phyloP scores from a whole-genome alignment of 805 yeast genomes.

The Cephaloascus fragrans region DNA sequence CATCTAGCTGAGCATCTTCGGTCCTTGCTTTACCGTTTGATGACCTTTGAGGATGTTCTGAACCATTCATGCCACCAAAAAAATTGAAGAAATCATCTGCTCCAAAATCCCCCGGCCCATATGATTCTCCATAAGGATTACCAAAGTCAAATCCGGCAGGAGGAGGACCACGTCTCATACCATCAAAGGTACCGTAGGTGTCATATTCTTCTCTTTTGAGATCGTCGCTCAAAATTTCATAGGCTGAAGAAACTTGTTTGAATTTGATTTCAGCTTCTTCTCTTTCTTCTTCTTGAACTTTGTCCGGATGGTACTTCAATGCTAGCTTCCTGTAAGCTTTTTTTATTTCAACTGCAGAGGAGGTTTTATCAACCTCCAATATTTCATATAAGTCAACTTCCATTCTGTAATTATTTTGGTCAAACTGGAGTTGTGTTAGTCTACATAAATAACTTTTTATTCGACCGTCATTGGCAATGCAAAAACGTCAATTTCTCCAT shows the following conservation, averaged over 20 bases:
- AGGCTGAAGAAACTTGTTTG: conserved; percentile 80
- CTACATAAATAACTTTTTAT: no score
- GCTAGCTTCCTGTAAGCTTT: conserved; percentile 84
- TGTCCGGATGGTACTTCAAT: conserved; percentile 81
- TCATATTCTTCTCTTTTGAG: conserved; percentile 51
- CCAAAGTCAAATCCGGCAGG: conserved; percentile 15
- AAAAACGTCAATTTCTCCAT: no score
- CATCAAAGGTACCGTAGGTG: conserved; percentile 35
- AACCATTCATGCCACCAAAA: conserved; percentile 35
- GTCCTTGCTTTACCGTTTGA: conserved; percentile 28
- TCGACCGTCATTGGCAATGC: no score
- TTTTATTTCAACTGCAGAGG: conserved; percentile 64
- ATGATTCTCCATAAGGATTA: conserved; percentile 30
- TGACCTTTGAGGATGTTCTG: conserved; percentile 9
- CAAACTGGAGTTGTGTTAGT: no score
- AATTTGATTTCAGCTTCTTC: conserved; percentile 67
- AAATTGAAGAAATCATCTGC: conserved; percentile 76
- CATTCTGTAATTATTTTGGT: neutral
- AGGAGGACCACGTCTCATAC: conserved; percentile 10
- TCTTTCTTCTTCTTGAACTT: conserved; percentile 55
- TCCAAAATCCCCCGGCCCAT: conserved; percentile 35
- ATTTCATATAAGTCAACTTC: conserved; percentile 43
- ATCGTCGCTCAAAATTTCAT: conserved; percentile 72
- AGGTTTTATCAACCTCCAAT: conserved; percentile 57
- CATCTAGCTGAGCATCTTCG: conserved; percentile 56